Evolutionary conservation across 2,329 filamentous ascomycete genomes (phyloP).

Genomic region (Penicillium sp.): DNA sequence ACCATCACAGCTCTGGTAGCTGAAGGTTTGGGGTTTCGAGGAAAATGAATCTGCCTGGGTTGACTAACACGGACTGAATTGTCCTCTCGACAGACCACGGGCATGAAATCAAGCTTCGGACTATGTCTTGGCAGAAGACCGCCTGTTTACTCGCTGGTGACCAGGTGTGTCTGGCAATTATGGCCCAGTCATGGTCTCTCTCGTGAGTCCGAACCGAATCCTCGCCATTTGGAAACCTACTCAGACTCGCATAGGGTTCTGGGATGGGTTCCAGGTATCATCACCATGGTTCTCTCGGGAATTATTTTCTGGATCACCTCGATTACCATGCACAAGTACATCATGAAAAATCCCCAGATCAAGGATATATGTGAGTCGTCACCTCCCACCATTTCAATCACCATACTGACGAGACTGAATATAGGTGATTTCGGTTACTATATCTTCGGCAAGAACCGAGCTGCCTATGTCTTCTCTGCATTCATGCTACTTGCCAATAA

Average conservation of each 20-base stretch:
- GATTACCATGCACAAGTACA: conserved; percentile 50
- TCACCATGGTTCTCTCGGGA: conserved; percentile 42
- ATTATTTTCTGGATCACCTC: conserved; percentile 49
- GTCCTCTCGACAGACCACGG: conserved; percentile 12
- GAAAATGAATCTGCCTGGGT: not conserved
- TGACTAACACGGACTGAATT: not conserved
- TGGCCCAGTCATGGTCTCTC: conserved; percentile 51
- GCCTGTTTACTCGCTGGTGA: conserved; percentile 48
- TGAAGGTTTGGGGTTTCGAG: conserved; percentile 9
- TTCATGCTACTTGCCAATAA: conserved; percentile 48
- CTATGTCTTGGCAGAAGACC: conserved; percentile 52
- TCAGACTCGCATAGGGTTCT: conserved; percentile 12
- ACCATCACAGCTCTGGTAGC: conserved; percentile 20
- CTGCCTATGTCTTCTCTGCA: conserved; percentile 45
- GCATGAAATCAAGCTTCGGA: conserved; percentile 50
- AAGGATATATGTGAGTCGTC: conserved; percentile 43
- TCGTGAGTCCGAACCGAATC: conserved; percentile 30
- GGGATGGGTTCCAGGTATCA: conserved; percentile 24
- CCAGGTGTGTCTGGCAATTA: conserved; percentile 50
- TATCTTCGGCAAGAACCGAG: conserved; percentile 41
- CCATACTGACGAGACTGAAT: not conserved
- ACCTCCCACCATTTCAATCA: not conserved
- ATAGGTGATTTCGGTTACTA: conserved; percentile 48
- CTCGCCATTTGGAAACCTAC: not conserved
- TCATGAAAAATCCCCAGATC: conserved; percentile 51